phyloP scores from a whole-genome alignment of 2,329 filamentous ascomycete species.

The Trematosphaeria pertusa region DNA sequence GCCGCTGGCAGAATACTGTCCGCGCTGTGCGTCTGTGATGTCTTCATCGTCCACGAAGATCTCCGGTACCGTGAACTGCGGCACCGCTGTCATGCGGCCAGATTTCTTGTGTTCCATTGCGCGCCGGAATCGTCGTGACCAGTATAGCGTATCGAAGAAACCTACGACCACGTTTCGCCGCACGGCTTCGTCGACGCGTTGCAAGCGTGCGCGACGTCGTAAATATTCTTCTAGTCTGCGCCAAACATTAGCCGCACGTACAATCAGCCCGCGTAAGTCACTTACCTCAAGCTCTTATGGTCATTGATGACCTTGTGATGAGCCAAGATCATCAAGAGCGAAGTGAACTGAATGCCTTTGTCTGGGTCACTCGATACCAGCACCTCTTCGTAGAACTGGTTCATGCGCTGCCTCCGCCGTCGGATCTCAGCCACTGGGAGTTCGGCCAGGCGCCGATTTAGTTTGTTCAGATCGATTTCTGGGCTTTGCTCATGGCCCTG shows the following conservation, averaged over 20 bases:
- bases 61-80: slow-evolving; percentile 83
- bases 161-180: slow-evolving; percentile 87
- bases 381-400: slow-evolving; percentile 96
- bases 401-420: slow-evolving; percentile 78
- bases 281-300: slow-evolving; percentile 86
- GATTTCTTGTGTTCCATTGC: slow-evolving; percentile 72
- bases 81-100: slow-evolving; percentile 78
- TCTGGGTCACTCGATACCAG: slow-evolving; percentile 91
- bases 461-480: slow-evolving; percentile 73
- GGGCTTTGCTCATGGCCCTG: slow-evolving; percentile 46
- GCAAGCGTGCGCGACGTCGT: slow-evolving; percentile 84
- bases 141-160: slow-evolving; percentile 95
- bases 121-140: slow-evolving; percentile 81
- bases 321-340: slow-evolving; percentile 91
- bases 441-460: slow-evolving; percentile 74
- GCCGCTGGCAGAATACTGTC: slow-evolving; percentile 40
- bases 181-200: slow-evolving; percentile 94
- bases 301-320: slow-evolving; percentile 99
- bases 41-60: slow-evolving; percentile 87
- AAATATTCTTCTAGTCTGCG: slow-evolving; percentile 89
- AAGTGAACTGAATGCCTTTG: slow-evolving; percentile 88
- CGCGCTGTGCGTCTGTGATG: slow-evolving; percentile 51
- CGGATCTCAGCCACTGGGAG: slow-evolving; percentile 81
- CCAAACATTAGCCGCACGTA: slow-evolving; percentile 9
- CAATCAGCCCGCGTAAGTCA: not conserved